Evolutionary conservation across 495 filamentous ascomycete species (phyloP).

Genomic region (Collariella sp.): DNA sequence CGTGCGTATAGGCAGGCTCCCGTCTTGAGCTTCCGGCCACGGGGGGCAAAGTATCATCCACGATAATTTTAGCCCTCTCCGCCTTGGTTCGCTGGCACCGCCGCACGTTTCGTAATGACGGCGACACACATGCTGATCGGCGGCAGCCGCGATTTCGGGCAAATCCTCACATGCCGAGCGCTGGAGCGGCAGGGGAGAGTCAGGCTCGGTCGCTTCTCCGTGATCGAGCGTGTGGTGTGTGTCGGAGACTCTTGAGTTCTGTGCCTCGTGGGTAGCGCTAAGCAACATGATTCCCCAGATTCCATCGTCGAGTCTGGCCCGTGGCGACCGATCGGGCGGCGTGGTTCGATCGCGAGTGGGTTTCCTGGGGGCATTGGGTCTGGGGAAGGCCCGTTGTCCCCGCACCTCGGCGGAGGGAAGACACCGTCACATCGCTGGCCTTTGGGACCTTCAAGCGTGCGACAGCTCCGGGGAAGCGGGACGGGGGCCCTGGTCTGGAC

Average conservation of each 20-base stretch:
- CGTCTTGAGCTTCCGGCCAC: conserved; percentile 10
- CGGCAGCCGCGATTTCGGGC: background rate
- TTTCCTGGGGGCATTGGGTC: conserved; percentile 6
- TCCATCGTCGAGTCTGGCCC: background rate
- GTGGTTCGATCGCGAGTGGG: conserved; percentile 9
- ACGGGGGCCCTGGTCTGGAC: conserved; percentile 1
- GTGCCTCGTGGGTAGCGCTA: background rate
- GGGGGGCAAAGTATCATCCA: background rate
- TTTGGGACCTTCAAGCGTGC: background rate
- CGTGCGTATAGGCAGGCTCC: conserved; percentile 13
- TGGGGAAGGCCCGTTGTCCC: conserved; percentile 14
- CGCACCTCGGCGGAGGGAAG: conserved; percentile 8
- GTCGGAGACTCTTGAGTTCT: too few relatives aligned
- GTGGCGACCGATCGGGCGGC: background rate
- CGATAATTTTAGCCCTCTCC: conserved; percentile 15
- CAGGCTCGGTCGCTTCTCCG: background rate
- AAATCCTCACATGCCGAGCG: background rate
- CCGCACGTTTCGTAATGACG: background rate
- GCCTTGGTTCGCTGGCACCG: conserved; percentile 11
- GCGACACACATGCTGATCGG: background rate
- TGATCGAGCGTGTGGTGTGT: background rate
- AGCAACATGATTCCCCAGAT: background rate
- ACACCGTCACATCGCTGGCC: background rate
- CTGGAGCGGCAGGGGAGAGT: background rate
- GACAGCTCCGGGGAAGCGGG: conserved; percentile 9